Evolutionary conservation across 495 filamentous ascomycete species (phyloP).

Genomic region (Penicillium herquei): DNA sequence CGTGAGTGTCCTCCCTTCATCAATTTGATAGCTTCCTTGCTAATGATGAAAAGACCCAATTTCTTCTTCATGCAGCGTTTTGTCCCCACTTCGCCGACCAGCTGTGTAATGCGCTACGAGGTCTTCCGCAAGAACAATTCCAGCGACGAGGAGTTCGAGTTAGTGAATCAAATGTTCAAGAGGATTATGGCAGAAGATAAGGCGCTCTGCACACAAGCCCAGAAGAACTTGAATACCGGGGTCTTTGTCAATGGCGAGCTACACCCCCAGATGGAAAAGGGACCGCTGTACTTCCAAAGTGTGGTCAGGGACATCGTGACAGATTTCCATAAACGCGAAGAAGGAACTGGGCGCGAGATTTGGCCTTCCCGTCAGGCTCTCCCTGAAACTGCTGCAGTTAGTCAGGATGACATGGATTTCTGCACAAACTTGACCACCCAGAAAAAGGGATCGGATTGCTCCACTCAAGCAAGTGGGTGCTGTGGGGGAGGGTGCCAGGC

Average conservation of each 20-base stretch:
- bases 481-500: conserved; percentile 23
- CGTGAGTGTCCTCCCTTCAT: conserved; percentile 28
- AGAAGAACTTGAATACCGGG: conserved; percentile 3
- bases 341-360: conserved; percentile 37
- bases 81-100: conserved; percentile 36
- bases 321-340: conserved; percentile 39
- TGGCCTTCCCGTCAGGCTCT: conserved; percentile 49
- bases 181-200: conserved; percentile 7
- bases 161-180: conserved; percentile 3
- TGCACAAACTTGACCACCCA: conserved; percentile 30
- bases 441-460: conserved; percentile 11
- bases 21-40: not conserved
- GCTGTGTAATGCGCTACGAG: conserved; percentile 42
- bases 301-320: conserved; percentile 38
- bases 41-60: conserved; percentile 22
- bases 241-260: conserved; percentile 39
- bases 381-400: conserved; percentile 26
- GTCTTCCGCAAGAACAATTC: conserved; percentile 46
- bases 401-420: conserved; percentile 39
- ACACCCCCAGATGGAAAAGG: conserved; percentile 45
- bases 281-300: conserved; percentile 46
- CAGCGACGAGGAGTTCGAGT: conserved; percentile 6
- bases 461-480: conserved; percentile 17
- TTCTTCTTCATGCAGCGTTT: conserved; percentile 49
- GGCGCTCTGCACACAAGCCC: conserved; percentile 3